Evolutionary conservation across 2,329 filamentous ascomycete species (phyloP), one percentile per base, ranked within the genome.

Genomic region (Reticulascus tulasneorum): DNA sequence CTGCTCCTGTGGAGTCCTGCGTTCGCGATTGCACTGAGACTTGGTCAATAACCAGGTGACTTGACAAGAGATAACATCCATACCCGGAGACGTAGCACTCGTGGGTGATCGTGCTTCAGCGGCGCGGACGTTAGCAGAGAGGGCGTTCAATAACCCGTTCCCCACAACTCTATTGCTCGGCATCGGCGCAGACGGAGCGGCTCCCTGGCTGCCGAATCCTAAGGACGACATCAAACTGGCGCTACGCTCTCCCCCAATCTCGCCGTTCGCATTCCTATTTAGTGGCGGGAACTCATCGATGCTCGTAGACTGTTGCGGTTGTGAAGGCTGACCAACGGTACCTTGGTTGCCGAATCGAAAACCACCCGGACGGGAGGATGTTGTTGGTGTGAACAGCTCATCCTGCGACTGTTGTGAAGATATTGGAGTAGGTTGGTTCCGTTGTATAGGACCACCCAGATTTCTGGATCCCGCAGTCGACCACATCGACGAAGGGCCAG

Each of bases 261-360:
- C 77, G 16, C 75, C 74, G 44, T 73, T 77, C 22, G 63, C 65
- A 27, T 71, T 71, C 42, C 75, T 64, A 46, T 74, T 79, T 37
- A 82, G 55, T 13, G 79, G 78, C 6, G 78, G 78, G 37, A 82
- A 82, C 13, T 82, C 79, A 32, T 82, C 79, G 27, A 69, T 67
- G 36, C 62, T 69, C 35, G 55, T 69, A 4, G 66, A 54, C 35
- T 70, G 73, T n/a, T n/a, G n/a, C 29, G 61, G 54, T 47, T 76
- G 73, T 6, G 68, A 55, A 32, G 72, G 53, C 33, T 38, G 66
- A 26, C 53, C 60, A 12, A 22, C 27, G 22, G 23, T 42, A 37
- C 26, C 40, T 47, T 75, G 73, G 47, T 56, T 71, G 27, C 73
- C 71, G 44, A 77, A 79, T 15, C 73, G 67, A 48, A 77, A 78